Percentiles rank a stretch among this genome's conserved stretches.
Conservation (phyloP, 345 rosid species). For the Citrus australasica region DNA sequence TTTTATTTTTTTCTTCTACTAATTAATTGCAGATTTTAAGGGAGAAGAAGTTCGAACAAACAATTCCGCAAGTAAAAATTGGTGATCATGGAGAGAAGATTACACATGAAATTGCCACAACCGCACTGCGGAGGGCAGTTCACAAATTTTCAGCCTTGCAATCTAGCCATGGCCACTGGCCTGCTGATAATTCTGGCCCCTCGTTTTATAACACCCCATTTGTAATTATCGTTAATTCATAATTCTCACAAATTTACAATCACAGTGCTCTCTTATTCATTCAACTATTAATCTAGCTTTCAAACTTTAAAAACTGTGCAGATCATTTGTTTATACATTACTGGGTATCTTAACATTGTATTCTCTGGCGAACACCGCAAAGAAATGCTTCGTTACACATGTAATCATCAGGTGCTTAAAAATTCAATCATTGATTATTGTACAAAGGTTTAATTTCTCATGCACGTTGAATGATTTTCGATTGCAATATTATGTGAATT, state of each 20-base stretch:
- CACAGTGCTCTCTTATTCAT: neutral
- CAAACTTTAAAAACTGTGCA: neutral
- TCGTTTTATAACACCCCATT: slow-evolving; percentile 28
- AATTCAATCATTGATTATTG: neutral
- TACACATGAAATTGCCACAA: slow-evolving; percentile 22
- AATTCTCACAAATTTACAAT: neutral
- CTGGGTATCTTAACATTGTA: slow-evolving; percentile 36
- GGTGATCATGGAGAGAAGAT: slow-evolving; percentile 23
- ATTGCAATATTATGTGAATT: neutral
- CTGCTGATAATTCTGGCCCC: slow-evolving; percentile 34
- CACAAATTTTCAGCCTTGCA: slow-evolving; percentile 31
- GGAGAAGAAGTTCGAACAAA: slow-evolving; percentile 26
- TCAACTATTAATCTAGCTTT: neutral
- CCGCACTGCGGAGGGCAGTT: slow-evolving; percentile 26
- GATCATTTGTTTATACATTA: slow-evolving; percentile 38
- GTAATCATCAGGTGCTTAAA: slow-evolving; percentile 37
- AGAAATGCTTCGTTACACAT: slow-evolving; percentile 46
- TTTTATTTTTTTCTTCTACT: too few species aligned
- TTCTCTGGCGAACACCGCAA: slow-evolving; percentile 35
- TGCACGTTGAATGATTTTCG: too few species aligned
- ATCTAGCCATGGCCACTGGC: slow-evolving; percentile 35
- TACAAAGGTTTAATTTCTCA: too few species aligned
- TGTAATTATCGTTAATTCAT: neutral
- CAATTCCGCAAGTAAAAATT: slow-evolving; percentile 19
- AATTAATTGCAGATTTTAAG: slow-evolving; percentile 12